Evolutionary conservation across 768 basidiomycete species (phyloP), one percentile per base, ranked within the genome.

Genomic region (Favolaschia claudopus): DNA sequence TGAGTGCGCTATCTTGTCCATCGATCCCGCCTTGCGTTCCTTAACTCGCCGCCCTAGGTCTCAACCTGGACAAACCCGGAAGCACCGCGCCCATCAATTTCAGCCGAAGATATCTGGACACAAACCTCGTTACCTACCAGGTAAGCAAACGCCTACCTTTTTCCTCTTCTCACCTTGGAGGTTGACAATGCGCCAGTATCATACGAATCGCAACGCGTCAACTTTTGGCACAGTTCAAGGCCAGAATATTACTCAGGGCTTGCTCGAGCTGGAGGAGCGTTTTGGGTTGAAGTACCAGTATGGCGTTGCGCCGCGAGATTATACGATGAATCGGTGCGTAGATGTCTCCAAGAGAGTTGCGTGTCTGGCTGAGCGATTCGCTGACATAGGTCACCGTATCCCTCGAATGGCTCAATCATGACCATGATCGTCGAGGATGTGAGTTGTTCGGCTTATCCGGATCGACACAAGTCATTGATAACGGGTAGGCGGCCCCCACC

Each of bases 91-190:
- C 85, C 66, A 72, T 92, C 44, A 80, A 82, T 0, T 89, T 92
- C 70, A 81, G 80, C 31, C 79, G 92, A 22, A 81, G 92, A 28
- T 94, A 95, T 70, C 76, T 95, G 15, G 92, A 94, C 66, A 83
- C 89, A 43, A 94, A 94, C 67, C 84, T 86, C 37, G 83, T 88
- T 27, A 89, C 88, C 15, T 92, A 87, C 54, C 83, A 92, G 74
- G 85, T 89, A 67, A 20, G 67, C 69, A 24, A 7, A 36, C 40
- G 3, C 10, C 22, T 12, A 39, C 24, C 19, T 32, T 20, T 27
- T 34, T 2, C n/a, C 43, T 2, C 24, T 12, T 19, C 55, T 7
- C 22, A 15, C 29, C 17, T 34, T 27, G 42, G 17, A 15, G 28
- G 31, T 45, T 51, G 6, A 60, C 29, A 25, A 28, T 51, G 69